Evolutionary conservation across 164 flowering plant genomes (phyloP).

Genomic region (Houttuynia cordata): DNA sequence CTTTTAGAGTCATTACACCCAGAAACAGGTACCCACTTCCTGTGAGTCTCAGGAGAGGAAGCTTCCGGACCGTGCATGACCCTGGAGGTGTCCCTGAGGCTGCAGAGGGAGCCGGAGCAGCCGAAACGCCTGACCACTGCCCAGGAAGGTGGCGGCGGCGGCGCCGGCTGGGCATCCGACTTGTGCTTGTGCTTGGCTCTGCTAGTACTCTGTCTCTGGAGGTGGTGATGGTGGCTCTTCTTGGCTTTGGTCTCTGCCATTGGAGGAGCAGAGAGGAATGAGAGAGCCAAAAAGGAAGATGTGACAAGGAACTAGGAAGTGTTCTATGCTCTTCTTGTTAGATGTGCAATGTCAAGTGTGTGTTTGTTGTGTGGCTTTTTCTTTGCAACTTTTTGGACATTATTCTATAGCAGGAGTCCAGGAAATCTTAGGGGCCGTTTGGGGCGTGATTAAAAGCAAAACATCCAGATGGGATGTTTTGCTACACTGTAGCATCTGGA

Average conservation of each 20-base stretch:
- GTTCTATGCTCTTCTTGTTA: background rate
- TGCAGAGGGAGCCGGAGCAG: conserved; percentile 77
- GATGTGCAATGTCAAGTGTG: background rate
- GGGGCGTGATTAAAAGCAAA: too few relatives aligned
- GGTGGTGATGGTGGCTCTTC: conserved; percentile 10
- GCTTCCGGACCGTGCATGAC: conserved; percentile 65
- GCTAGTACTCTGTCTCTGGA: conserved; percentile 9
- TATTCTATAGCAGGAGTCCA: too few relatives aligned
- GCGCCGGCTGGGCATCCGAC: conserved; percentile 24
- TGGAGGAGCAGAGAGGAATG: conserved; percentile 5
- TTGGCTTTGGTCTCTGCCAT: conserved; percentile 43
- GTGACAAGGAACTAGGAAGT: too few relatives aligned
- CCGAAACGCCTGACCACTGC: conserved; percentile 44
- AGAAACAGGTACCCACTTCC: conserved; percentile 30
- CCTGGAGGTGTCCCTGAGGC: conserved; percentile 37
- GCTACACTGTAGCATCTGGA: too few relatives aligned
- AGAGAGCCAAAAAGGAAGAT: background rate
- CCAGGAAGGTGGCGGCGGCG: conserved; percentile 44
- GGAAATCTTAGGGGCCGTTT: too few relatives aligned
- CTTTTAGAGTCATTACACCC: conserved; percentile 25
- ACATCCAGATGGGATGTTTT: too few relatives aligned
- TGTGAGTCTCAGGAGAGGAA: conserved; percentile 29
- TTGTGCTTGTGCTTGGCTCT: conserved; percentile 16
- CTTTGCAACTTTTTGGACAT: too few relatives aligned
- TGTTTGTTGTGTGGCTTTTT: too few relatives aligned